Evolutionary conservation across 2,329 filamentous ascomycete species (phyloP).

Genomic region (Aureobasidium sp.): DNA sequence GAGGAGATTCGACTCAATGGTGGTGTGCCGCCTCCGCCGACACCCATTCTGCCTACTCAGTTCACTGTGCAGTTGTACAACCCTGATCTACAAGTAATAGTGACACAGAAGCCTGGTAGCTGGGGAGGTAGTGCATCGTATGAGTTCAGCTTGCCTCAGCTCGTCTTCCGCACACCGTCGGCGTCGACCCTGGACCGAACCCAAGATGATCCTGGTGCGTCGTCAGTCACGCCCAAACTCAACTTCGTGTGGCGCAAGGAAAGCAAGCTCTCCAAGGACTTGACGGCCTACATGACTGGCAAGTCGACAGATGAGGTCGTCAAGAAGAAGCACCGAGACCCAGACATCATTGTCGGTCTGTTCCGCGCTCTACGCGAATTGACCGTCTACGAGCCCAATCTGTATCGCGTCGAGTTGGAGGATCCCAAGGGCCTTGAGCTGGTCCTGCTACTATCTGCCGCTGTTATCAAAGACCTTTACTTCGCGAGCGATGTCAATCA

Average conservation of each 20-base stretch:
- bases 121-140: conserved; percentile 78
- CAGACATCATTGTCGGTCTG: conserved; percentile 89
- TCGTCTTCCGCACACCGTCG: conserved; percentile 75
- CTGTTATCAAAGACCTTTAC: conserved; percentile 56
- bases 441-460: conserved; percentile 57
- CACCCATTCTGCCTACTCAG: conserved; percentile 66
- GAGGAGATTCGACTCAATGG: conserved; percentile 69
- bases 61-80: conserved; percentile 91
- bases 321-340: conserved; percentile 76
- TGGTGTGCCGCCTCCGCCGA: conserved; percentile 56
- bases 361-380: conserved; percentile 70
- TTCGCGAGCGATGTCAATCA: conserved; percentile 58
- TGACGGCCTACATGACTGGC: conserved; percentile 82
- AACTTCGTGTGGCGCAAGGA: conserved; percentile 87
- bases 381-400: conserved; percentile 88
- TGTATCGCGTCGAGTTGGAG: conserved; percentile 84
- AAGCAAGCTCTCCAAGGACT: conserved; percentile 74
- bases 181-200: conserved; percentile 70
- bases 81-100: conserved; percentile 72
- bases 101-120: conserved; percentile 64
- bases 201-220: conserved; percentile 52
- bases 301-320: conserved; percentile 59
- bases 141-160: conserved; percentile 88
- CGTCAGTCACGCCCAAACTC: conserved; percentile 58
- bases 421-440: conserved; percentile 91